Conservation (phyloP, 202 grass and related monocot species). For the Schoenoplectus tabernaemontani region DNA sequence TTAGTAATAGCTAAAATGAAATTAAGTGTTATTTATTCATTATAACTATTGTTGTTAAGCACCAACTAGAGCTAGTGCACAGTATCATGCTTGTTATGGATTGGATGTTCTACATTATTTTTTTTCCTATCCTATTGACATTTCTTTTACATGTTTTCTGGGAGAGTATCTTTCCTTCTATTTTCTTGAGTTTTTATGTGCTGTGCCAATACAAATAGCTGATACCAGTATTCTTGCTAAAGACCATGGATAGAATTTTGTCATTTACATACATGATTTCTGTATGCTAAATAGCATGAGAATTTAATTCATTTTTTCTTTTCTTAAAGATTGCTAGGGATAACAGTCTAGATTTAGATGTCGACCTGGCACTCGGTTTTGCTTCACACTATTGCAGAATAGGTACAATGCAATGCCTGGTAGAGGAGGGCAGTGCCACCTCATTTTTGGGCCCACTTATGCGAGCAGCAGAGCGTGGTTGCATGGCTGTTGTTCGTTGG, state of each 20-base stretch:
- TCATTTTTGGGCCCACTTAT: constrained; percentile 57
- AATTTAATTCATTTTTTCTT: not conserved
- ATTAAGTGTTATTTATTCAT: not conserved
- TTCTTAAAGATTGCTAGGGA: constrained; percentile 50
- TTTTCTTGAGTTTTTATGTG: not conserved
- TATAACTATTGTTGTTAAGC: not conserved
- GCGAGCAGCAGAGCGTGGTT: constrained; percentile 63
- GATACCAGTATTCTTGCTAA: not conserved
- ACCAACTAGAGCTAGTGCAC: not conserved
- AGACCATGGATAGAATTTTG: not conserved
- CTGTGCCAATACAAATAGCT: too few relatives aligned
- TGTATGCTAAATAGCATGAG: not conserved
- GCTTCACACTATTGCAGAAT: constrained; percentile 68
- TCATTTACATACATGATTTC: not conserved
- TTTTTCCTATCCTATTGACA: not conserved
- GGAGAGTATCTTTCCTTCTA: not conserved
- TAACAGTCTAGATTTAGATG: constrained; percentile 68
- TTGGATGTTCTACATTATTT: not conserved
- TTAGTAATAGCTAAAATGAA: not conserved
- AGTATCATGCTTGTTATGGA: not conserved
- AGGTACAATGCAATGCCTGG: constrained; percentile 65
- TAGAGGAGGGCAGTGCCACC: constrained; percentile 55
- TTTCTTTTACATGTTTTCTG: not conserved
- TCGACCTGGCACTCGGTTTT: constrained; percentile 59
- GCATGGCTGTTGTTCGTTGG: constrained; percentile 70